phyloP scores from a whole-genome alignment of 805 yeast genomes.

The Metschnikowia cerradonensis region DNA sequence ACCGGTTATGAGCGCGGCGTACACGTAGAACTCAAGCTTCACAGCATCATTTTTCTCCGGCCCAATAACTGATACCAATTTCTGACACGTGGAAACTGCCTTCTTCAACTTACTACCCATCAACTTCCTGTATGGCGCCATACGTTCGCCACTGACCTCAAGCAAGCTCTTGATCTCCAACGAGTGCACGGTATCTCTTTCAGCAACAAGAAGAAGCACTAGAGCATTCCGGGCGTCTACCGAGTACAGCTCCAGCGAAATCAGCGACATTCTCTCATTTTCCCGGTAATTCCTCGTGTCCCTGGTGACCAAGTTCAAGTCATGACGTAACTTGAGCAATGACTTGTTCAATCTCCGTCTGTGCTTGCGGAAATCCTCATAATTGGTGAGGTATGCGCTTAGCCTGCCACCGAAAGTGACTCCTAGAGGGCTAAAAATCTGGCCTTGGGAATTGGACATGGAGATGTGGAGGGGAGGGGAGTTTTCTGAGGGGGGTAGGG shows the following conservation, averaged over 20 bases:
- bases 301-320: conserved; percentile 56
- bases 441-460: conserved; percentile 8
- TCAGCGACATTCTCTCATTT: conserved; percentile 44
- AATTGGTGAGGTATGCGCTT: conserved; percentile 58
- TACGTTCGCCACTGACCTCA: conserved; percentile 48
- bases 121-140: conserved; percentile 43
- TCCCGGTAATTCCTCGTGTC: conserved; percentile 60
- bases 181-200: conserved; percentile 70
- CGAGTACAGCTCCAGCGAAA: conserved; percentile 48
- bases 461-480: neutral
- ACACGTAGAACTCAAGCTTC: conserved; percentile 32
- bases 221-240: conserved; percentile 51
- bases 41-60: conserved; percentile 33
- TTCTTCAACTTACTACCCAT: conserved; percentile 65
- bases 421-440: conserved; percentile 11
- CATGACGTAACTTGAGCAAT: conserved; percentile 61
- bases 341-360: conserved; percentile 59
- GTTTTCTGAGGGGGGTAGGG: neutral
- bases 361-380: conserved; percentile 67
- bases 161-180: conserved; percentile 55
- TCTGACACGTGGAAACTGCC: conserved; percentile 44
- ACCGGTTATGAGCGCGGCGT: conserved; percentile 50
- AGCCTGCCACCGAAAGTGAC: conserved; percentile 54
- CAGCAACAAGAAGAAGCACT: conserved; percentile 63
- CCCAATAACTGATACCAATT: conserved; percentile 38